phyloP scores from a whole-genome alignment of 2,329 filamentous ascomycete species.

The Alternaria arbusti region DNA sequence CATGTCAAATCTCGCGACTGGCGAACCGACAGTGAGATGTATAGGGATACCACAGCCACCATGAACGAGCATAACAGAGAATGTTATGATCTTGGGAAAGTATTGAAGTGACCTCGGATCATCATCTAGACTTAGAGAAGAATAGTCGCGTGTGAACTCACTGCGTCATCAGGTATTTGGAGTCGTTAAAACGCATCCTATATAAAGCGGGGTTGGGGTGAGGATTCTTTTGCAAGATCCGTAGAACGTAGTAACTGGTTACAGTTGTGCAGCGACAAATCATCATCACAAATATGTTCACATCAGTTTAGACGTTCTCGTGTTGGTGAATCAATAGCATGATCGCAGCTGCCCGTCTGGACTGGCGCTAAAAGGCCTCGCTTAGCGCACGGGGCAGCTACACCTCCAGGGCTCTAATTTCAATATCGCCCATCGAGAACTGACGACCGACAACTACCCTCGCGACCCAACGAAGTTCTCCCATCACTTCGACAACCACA shows the following conservation, averaged over 20 bases:
- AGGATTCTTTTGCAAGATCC: too few relatives aligned
- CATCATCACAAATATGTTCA: not conserved
- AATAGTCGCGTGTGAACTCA: not conserved
- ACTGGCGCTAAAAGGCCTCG: constrained; percentile 13
- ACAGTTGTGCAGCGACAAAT: fast-evolving
- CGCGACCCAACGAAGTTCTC: constrained; percentile 47
- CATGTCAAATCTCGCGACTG: not conserved
- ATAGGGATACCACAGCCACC: not conserved
- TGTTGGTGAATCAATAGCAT: not conserved
- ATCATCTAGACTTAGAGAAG: not conserved
- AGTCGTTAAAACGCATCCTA: not conserved
- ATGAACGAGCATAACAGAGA: not conserved
- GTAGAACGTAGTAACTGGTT: too few relatives aligned
- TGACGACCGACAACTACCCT: constrained; percentile 38
- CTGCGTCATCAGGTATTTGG: not conserved
- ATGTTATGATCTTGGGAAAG: too few relatives aligned
- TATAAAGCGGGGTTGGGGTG: fast-evolving
- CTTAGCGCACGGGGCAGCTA: constrained; percentile 12
- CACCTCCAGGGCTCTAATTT: constrained; percentile 8
- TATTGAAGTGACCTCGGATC: not conserved
- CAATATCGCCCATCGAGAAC: not conserved
- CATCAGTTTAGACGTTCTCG: not conserved
- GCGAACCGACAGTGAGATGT: not conserved
- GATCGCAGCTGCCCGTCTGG: constrained; percentile 1
- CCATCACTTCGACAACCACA: constrained; percentile 58